Evolutionary conservation across 2,329 filamentous ascomycete species (phyloP).

Genomic region (Colletotrichum orbiculare): DNA sequence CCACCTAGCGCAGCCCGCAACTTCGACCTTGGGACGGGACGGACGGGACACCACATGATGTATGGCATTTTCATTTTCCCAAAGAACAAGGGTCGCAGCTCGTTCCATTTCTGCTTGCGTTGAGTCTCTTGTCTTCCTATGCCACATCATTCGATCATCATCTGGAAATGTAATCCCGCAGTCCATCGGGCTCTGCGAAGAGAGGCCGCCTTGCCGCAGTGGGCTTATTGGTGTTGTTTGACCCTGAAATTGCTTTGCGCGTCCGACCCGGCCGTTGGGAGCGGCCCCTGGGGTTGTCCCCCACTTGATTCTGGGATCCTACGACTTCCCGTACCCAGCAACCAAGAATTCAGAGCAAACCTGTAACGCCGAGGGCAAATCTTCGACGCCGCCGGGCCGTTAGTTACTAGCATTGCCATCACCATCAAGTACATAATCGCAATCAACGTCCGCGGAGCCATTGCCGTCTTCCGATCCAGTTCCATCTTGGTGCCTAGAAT

Average conservation of each 20-base stretch:
- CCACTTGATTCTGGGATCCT: constrained; percentile 26
- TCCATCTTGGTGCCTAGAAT: too few relatives aligned
- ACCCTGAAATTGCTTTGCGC: constrained; percentile 34
- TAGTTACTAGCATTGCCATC: not conserved
- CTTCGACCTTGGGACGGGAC: constrained; percentile 34
- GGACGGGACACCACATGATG: constrained; percentile 20
- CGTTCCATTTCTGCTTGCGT: constrained; percentile 11
- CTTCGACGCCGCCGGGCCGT: constrained; percentile 6
- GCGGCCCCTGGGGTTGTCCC: constrained; percentile 21
- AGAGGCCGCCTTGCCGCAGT: constrained; percentile 15
- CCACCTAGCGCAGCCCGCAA: constrained; percentile 26
- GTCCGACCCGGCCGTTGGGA: constrained; percentile 27
- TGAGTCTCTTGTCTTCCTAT: constrained; percentile 9
- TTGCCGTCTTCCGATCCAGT: too few relatives aligned
- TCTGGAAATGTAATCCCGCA: constrained; percentile 22
- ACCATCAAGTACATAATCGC: too few relatives aligned
- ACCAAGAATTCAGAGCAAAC: constrained; percentile 17
- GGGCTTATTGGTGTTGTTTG: constrained; percentile 25
- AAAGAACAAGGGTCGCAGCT: constrained; percentile 11
- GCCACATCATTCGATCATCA: constrained; percentile 20
- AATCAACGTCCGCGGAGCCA: too few relatives aligned
- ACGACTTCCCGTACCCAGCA: constrained; percentile 32
- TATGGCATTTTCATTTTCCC: constrained; percentile 13
- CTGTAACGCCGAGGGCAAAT: not conserved
- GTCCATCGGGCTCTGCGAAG: constrained; percentile 33